Evolutionary conservation across 2,329 filamentous ascomycete genomes (phyloP), one percentile per base, ranked within the genome.

Genomic region (Teratosphaeria pseudoeucalypti): DNA sequence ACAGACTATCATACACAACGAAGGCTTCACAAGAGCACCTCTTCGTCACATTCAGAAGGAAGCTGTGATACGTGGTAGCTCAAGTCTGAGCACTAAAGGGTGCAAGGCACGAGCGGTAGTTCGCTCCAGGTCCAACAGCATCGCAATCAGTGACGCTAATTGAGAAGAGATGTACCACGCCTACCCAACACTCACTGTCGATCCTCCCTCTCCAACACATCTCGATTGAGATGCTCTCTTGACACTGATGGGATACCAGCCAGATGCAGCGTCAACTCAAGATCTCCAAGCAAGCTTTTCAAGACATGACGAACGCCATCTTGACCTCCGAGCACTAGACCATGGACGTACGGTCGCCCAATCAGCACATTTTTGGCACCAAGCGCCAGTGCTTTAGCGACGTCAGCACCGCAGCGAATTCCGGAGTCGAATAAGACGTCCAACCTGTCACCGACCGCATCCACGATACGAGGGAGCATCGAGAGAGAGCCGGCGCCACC

Each of bases 291-390:
- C 49, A 67, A 27, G 37, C 49, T 56, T 43, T 61, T 62, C 39
- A 65, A 19, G n/a, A 66, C 65, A 59, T 69, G 63, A 61, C 76
- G 77, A 1, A 82, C 83, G 11, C 83, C 83, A 47, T 77, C 72
- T 64, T 80, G 76, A 3, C 84, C 83, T 2, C 76, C 78, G 14
- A 84, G 76, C 1, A 77, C 79, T 12, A 85, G 69, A 0, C 82
- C 82, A 66, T 84, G 85, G 10, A 85, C 77, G 23, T 78, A 81
- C 3, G 83, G 83, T 58, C 83, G 71, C 2, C 81, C 82, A 11
- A 86, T 76, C 10, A 84, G 71, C 1, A 85, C 81, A 2, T 76
- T 80, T 64, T 83, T 79, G 0, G 82, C 84, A 1, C 83, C 85
- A 4, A 82, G 66, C 10, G 76, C 76, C 52, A 81, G 66, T 6